Evolutionary conservation across 495 filamentous ascomycete species (phyloP).

Genomic region (Trichoderma parareesei): DNA sequence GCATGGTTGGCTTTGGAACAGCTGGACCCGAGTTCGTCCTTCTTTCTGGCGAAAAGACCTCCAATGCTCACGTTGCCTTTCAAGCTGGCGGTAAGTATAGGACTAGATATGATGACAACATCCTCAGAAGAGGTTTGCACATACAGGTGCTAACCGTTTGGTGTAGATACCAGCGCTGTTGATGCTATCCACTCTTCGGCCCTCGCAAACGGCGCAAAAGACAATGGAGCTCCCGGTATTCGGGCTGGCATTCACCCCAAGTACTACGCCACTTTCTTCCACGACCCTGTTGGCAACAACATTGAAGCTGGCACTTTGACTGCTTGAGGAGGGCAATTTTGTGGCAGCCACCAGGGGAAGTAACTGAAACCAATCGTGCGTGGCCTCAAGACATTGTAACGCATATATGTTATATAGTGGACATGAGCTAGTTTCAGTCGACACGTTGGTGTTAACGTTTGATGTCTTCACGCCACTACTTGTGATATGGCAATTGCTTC

Average conservation of each 20-base stretch:
- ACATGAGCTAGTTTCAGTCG: too few relatives aligned
- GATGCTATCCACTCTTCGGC: not conserved
- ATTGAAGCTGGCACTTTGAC: slow-evolving; percentile 25
- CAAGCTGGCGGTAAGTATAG: slow-evolving; percentile 14
- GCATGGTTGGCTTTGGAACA: not conserved
- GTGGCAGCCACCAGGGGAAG: not conserved
- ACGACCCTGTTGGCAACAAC: slow-evolving; percentile 41
- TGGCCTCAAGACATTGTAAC: too few relatives aligned
- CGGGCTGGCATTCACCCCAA: not conserved
- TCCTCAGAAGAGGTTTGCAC: not conserved
- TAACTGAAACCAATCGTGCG: too few relatives aligned
- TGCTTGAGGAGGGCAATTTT: not conserved
- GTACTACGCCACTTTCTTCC: slow-evolving; percentile 17
- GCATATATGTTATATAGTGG: too few relatives aligned
- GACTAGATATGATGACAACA: too few relatives aligned
- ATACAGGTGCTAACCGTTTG: slow-evolving; percentile 16
- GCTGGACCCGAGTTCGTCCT: not conserved
- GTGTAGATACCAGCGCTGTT: not conserved
- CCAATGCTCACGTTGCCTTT: slow-evolving; percentile 22
- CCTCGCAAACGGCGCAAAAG: not conserved
- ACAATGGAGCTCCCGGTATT: slow-evolving; percentile 5
- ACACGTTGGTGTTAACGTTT: too few relatives aligned
- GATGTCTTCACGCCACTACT: too few relatives aligned
- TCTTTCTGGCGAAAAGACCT: not conserved
- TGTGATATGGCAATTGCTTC: too few relatives aligned